A percentile compares a stretch with the other conserved stretches of the same genome.
Evolutionary conservation across 495 filamentous ascomycete species (phyloP).

Genomic region (Tuber aestivum): DNA sequence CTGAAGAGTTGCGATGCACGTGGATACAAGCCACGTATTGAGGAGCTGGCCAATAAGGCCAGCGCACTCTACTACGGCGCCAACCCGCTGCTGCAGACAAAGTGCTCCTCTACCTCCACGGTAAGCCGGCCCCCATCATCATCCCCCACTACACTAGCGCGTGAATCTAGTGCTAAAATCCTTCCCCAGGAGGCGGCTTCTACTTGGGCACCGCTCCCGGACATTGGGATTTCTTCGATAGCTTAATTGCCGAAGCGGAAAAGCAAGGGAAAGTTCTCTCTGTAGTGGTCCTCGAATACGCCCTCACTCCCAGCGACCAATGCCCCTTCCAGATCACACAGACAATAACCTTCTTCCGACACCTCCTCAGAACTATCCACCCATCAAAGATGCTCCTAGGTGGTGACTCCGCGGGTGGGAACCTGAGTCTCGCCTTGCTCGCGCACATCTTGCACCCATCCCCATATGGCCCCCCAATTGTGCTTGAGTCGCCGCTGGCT

Average conservation of each 20-base stretch:
- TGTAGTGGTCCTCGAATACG: not conserved
- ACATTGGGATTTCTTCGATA: not conserved
- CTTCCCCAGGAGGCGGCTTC: not conserved
- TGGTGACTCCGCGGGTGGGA: constrained; percentile 11
- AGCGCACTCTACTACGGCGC: not conserved
- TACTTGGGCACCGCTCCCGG: not conserved
- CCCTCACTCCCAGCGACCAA: not conserved
- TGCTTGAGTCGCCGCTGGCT: not conserved
- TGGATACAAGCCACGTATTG: not conserved
- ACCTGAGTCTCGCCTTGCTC: constrained; percentile 7
- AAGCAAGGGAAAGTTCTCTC: not conserved
- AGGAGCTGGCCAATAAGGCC: not conserved
- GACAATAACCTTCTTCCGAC: not conserved
- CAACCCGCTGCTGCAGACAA: not conserved
- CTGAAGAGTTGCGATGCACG: not conserved
- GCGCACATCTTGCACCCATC: constrained; percentile 19
- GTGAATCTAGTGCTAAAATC: not conserved
- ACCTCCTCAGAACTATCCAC: not conserved
- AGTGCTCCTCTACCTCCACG: not conserved
- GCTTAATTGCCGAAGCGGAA: not conserved
- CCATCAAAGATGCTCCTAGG: constrained; percentile 9
- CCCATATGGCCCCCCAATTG: not conserved
- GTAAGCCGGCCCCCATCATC: not conserved
- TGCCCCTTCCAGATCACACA: not conserved
- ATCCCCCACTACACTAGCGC: not conserved